phyloP scores from a whole-genome alignment of 345 rosid species.

The Sonneratia caseolaris region DNA sequence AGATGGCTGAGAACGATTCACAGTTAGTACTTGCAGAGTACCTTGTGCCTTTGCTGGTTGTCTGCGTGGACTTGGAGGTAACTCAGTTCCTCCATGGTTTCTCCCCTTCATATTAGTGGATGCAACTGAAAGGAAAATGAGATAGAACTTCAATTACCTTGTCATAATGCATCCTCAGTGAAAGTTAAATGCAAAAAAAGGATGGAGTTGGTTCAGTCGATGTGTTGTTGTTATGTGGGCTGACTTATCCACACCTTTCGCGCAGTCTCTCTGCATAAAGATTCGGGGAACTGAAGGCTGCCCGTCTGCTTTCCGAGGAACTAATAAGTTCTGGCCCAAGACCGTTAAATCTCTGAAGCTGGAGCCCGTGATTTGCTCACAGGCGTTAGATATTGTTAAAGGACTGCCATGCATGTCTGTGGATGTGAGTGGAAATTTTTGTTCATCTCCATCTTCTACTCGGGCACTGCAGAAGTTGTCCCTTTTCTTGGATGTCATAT shows the following conservation, averaged over 20 bases:
- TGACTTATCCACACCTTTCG: not conserved
- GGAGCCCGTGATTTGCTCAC: slow-evolving; percentile 29
- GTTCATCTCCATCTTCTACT: slow-evolving; percentile 16
- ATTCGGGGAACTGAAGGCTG: not conserved
- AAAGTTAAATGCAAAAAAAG: too few relatives aligned
- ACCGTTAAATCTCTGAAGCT: slow-evolving; percentile 40
- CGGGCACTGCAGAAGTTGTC: slow-evolving; percentile 39
- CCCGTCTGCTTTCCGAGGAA: not conserved
- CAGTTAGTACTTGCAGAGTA: not conserved
- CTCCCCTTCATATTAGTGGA: not conserved
- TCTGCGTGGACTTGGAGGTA: not conserved
- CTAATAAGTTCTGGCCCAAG: slow-evolving; percentile 27
- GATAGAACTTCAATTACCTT: not conserved
- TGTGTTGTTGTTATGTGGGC: not conserved
- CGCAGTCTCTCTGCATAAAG: not conserved
- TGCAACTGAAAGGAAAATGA: not conserved
- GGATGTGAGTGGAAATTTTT: slow-evolving; percentile 8
- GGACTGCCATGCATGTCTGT: slow-evolving; percentile 11
- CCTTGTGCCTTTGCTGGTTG: not conserved
- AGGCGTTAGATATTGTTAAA: slow-evolving; percentile 29
- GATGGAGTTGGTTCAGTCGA: not conserved
- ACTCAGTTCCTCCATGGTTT: not conserved
- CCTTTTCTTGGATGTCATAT: slow-evolving; percentile 40
- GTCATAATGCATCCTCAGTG: too few relatives aligned
- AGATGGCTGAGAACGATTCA: not conserved